Evolutionary conservation across 108 stramenopile genomes (phyloP).

Genomic region (Nitzschia putrida): DNA sequence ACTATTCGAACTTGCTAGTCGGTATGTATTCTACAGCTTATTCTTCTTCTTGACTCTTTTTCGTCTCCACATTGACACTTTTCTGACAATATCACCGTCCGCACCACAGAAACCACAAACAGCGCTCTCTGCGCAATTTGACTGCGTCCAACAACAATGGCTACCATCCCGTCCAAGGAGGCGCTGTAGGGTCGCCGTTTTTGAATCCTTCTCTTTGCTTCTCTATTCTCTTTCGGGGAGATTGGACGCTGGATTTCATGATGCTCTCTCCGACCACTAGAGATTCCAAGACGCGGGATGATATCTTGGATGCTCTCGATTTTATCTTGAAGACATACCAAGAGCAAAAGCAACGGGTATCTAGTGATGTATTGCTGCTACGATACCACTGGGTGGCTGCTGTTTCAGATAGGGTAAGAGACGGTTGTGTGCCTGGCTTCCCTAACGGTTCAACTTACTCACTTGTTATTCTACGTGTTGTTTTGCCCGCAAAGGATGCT

Average conservation of each 20-base stretch:
- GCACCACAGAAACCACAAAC: constrained; percentile 11
- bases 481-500: constrained; percentile 42
- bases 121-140: constrained; percentile 4
- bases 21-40: neutral
- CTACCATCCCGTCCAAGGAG: neutral
- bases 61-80: neutral
- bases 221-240: constrained; percentile 80
- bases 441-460: constrained; percentile 3
- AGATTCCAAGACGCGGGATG: constrained; percentile 46
- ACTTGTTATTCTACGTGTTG: neutral
- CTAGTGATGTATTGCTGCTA: constrained; percentile 78
- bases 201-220: constrained; percentile 67
- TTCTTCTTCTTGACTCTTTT: neutral
- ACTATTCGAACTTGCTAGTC: constrained; percentile 25
- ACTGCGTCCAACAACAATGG: neutral
- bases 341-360: constrained; percentile 60
- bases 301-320: constrained; percentile 67
- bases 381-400: constrained; percentile 78
- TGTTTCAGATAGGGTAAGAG: constrained; percentile 37
- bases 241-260: constrained; percentile 78
- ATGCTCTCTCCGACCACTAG: constrained; percentile 26
- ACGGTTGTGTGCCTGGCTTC: constrained; percentile 1
- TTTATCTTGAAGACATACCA: constrained; percentile 58
- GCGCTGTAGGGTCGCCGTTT: neutral
- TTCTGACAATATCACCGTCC: neutral